A percentile compares a stretch with the other conserved stretches of the same genome.
Conservation (phyloP, 2,329 filamentous ascomycete genomes). For the Aureobasidium sp. region DNA sequence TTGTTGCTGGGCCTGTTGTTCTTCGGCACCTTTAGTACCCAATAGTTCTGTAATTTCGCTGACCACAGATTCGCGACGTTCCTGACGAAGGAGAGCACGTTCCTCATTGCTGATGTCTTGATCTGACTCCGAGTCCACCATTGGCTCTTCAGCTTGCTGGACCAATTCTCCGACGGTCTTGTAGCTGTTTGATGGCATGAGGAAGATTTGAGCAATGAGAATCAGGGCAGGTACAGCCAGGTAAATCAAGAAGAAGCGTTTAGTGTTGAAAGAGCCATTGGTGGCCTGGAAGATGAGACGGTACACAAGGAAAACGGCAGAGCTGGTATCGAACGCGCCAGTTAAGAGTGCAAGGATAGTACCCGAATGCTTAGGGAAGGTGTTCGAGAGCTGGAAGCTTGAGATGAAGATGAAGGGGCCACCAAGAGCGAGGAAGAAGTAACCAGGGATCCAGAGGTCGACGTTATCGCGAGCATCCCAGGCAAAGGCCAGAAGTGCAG, state of each 20-base stretch:
- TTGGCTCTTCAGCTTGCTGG: constrained; percentile 49
- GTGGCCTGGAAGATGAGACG: constrained; percentile 41
- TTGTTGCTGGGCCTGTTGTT: constrained; percentile 60
- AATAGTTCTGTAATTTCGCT: constrained; percentile 68
- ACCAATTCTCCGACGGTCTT: constrained; percentile 69
- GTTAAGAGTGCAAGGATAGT: constrained; percentile 45
- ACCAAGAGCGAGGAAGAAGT: constrained; percentile 44
- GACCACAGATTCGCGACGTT: constrained; percentile 54
- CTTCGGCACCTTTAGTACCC: constrained; percentile 55
- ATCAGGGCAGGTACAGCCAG: constrained; percentile 42
- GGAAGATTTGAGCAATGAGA: constrained; percentile 35
- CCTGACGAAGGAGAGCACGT: constrained; percentile 44
- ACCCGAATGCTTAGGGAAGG: constrained; percentile 44
- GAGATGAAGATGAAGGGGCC: constrained; percentile 47
- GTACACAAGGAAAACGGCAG: constrained; percentile 43
- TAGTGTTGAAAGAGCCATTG: constrained; percentile 36
- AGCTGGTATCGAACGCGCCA: constrained; percentile 45
- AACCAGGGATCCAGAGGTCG: constrained; percentile 56
- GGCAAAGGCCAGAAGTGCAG: constrained; percentile 65
- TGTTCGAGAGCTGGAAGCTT: constrained; percentile 45
- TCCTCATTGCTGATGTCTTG: constrained; percentile 50
- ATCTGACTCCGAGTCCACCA: constrained; percentile 43
- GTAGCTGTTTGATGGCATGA: constrained; percentile 44
- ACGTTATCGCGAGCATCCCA: constrained; percentile 49
- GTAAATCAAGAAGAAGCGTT: constrained; percentile 45